Percentiles rank a stretch among this genome's conserved stretches.
These are phyloP conservation scores for Leucosporidium creatinivorum DNA, from an alignment of 768 basidiomycete species.

Conservation along the genomic window DNA sequence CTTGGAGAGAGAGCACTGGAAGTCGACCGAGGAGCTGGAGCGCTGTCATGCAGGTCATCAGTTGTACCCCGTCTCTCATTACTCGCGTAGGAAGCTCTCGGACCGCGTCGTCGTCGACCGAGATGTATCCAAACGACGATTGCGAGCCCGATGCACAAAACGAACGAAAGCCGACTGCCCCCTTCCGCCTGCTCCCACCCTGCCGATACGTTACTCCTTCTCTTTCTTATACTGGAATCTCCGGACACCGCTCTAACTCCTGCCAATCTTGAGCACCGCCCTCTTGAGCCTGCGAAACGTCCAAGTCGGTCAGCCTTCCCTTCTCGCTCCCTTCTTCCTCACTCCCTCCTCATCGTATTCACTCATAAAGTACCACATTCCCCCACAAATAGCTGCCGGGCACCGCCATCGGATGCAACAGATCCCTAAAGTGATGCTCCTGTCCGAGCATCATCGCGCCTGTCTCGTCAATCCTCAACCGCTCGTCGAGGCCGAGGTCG, in stretches of 20 bases:
- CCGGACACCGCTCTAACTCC: background rate
- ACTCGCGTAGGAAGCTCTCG: too few species aligned
- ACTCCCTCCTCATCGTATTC: background rate
- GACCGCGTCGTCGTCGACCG: too few species aligned
- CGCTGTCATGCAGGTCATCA: too few species aligned
- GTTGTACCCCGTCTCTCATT: too few species aligned
- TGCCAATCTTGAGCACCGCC: background rate
- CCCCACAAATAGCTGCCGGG: conserved; percentile 32
- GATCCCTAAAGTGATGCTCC: conserved; percentile 30
- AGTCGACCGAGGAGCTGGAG: too few species aligned
- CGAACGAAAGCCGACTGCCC: too few species aligned
- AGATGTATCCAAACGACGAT: too few species aligned
- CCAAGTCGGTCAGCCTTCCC: background rate
- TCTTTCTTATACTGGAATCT: too few species aligned
- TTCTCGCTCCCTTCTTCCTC: background rate
- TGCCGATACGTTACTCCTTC: too few species aligned
- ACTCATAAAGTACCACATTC: conserved; percentile 33
- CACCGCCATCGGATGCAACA: conserved; percentile 30
- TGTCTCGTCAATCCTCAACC: conserved; percentile 21
- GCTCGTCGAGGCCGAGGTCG: conserved; percentile 25
- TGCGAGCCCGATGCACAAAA: too few species aligned
- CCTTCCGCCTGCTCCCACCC: too few species aligned
- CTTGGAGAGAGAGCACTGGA: too few species aligned
- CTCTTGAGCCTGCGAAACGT: background rate
- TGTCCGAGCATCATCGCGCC: conserved; percentile 28